These are phyloP conservation scores for Albifimbria verrucaria DNA, from an alignment of 2,329 filamentous ascomycete genomes.

Conservation along the genomic window DNA sequence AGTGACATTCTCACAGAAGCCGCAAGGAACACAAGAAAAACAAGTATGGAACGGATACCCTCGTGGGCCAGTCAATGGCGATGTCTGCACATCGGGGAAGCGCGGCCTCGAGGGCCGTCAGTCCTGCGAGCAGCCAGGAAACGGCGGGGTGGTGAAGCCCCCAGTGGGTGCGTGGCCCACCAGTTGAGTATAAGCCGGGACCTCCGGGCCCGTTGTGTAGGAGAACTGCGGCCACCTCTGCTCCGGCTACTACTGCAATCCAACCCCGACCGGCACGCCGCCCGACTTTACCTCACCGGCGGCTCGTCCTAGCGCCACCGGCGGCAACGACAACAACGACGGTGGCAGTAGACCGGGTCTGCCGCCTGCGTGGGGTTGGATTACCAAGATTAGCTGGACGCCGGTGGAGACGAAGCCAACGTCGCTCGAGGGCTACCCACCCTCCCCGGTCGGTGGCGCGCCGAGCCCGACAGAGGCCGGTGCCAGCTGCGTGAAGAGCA, in stretches of 20 bases:
- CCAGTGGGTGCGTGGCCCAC: neutral
- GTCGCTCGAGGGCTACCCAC: neutral
- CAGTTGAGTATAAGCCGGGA: neutral
- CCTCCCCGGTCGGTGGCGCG: neutral
- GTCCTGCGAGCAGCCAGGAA: neutral
- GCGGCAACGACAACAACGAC: neutral
- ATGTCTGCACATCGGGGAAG: neutral
- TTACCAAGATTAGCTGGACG: neutral
- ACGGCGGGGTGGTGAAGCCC: neutral
- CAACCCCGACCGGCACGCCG: neutral
- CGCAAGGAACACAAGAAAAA: neutral
- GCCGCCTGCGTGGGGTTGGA: neutral
- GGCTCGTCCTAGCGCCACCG: neutral
- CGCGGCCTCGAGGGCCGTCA: neutral
- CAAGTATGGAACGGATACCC: neutral
- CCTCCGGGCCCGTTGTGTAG: neutral
- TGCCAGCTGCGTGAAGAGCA: neutral
- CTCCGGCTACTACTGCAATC: neutral
- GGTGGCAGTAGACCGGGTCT: neutral
- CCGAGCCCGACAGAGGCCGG: neutral
- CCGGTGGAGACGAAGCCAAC: neutral
- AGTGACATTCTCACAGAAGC: neutral
- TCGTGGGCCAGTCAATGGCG: neutral
- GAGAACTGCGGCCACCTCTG: neutral
- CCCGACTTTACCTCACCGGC: neutral